Conservation (phyloP, 495 filamentous ascomycete species). For the Trichoderma erinaceum region DNA sequence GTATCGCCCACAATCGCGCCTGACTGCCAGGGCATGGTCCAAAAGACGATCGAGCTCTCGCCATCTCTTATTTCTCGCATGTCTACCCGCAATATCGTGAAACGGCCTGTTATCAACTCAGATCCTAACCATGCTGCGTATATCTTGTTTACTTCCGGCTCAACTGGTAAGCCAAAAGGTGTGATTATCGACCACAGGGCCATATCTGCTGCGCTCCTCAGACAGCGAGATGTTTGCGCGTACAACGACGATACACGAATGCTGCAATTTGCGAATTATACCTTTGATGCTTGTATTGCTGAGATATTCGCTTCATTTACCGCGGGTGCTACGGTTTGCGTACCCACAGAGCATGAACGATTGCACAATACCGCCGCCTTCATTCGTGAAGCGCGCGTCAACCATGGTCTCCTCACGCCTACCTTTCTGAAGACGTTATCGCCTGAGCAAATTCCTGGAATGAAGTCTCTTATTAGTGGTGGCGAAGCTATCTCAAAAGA, state of each 20-base stretch:
- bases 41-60: slow-evolving; percentile 13
- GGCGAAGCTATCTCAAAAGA: slow-evolving; percentile 25
- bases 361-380: slow-evolving; percentile 19
- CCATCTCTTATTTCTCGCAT: neutral
- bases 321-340: slow-evolving; percentile 32
- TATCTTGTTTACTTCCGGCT: slow-evolving; percentile 56
- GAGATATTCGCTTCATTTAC: slow-evolving; percentile 50
- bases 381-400: slow-evolving; percentile 37
- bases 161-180: slow-evolving; percentile 50
- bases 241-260: slow-evolving; percentile 29
- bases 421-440: slow-evolving; percentile 39
- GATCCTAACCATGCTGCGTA: slow-evolving; percentile 32
- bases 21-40: slow-evolving; percentile 16
- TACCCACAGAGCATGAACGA: slow-evolving; percentile 24
- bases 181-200: slow-evolving; percentile 41
- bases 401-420: slow-evolving; percentile 47
- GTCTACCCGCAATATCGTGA: slow-evolving; percentile 13
- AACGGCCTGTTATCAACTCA: slow-evolving; percentile 22
- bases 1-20: slow-evolving; percentile 20
- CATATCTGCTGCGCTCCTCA: slow-evolving; percentile 29
- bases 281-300: slow-evolving; percentile 49
- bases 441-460: slow-evolving; percentile 32
- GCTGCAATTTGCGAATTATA: slow-evolving; percentile 52
- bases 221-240: slow-evolving; percentile 25
- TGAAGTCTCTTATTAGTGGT: slow-evolving; percentile 33